These are phyloP conservation scores for Ramaria sp. DNA, from an alignment of 768 basidiomycete genomes.

Conservation along the genomic window DNA sequence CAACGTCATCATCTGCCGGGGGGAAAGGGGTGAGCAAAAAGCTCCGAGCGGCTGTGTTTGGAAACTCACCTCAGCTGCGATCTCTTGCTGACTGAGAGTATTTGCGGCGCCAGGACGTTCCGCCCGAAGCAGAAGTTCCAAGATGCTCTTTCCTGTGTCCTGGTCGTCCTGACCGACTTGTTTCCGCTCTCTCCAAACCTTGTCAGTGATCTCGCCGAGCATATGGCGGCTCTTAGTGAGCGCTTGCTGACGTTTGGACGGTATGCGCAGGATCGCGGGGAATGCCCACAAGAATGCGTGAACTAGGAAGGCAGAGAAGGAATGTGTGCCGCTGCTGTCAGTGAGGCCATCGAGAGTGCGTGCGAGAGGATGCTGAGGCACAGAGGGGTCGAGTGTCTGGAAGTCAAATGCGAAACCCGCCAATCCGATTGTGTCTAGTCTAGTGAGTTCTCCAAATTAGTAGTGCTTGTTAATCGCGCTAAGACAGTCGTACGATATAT, in stretches of 20 bases:
- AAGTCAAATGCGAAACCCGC: constrained; percentile 13
- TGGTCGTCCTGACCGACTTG: constrained; percentile 1
- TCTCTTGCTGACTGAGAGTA: constrained; percentile 1
- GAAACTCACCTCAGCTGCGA: constrained; percentile 7
- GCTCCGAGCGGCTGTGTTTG: not conserved
- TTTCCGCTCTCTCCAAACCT: constrained; percentile 8
- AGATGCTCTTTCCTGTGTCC: constrained; percentile 10
- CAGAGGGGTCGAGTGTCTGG: constrained; percentile 1
- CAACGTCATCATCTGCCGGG: constrained; percentile 27
- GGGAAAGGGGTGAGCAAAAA: not conserved
- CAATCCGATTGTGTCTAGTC: constrained; percentile 13
- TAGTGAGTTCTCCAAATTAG: not conserved
- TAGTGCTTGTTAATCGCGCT: not conserved
- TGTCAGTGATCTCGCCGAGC: constrained; percentile 8
- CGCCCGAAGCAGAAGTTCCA: constrained; percentile 7
- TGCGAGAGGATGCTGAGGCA: constrained; percentile 7
- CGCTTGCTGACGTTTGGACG: constrained; percentile 6
- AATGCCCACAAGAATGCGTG: constrained; percentile 8
- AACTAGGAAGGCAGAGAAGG: constrained; percentile 10
- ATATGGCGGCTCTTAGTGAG: constrained; percentile 7
- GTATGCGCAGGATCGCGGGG: constrained; percentile 8
- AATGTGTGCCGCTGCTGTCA: constrained; percentile 9
- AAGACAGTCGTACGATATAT: constrained; percentile 9
- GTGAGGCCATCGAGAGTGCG: constrained; percentile 10
- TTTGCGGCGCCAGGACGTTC: not conserved